Base-by-base conservation (phyloP, 2,329 filamentous ascomycete species). In the Ophiosphaerella herpotricha region DNA sequence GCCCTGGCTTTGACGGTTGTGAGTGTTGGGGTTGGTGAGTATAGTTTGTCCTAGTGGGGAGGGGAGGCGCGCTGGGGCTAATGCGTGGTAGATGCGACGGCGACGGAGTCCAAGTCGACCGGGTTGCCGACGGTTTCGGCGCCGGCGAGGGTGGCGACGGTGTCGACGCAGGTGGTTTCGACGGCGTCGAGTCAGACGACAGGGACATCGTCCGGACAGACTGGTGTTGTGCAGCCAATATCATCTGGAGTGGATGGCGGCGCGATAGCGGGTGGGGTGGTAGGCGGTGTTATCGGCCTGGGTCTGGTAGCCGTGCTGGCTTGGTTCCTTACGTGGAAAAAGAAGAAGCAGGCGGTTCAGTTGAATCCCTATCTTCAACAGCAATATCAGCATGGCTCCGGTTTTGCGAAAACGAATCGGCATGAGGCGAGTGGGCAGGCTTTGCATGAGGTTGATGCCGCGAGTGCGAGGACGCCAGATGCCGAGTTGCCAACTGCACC, bases 201-300 rank as follows among this genome's bases (percentile, higher is more conserved):
- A n/a, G 21, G 13, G 13, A 23, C 31, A 6, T 37, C 41, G 12
- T 21, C 18, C 18, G 7, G 7, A 12, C 9, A n/a, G 24, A 3
- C 16, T 12, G 23, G 8, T 36, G 9, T 9, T 36, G 9, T 9
- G 23, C 14, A 13, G 7, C n/a, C 7, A 6, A 11, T 26, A 7
- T 31, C 26, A n/a, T 23, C 41, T 1, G 42, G 26, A 13, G 42
- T 39, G 21, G 34, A 44, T 7, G 32, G 41, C 5, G 49, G 37
- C 7, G 41, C 49, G 2, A 48, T 52, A 21, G 45, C 33, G 4
- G 49, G 49, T 12, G 49, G 44, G 24, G 49, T 45, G 7, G 44
- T 52, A 7, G 49, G 34, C 11, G 49, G 49, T 7, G 36, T 48
- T 5, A 29, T 37, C 1, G 39, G 24, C 8, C n/a, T 52, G 7